Evolutionary conservation across 257 asterid genomes (phyloP), one percentile per base, ranked within the genome.

Genomic region (Coffea canephora): DNA sequence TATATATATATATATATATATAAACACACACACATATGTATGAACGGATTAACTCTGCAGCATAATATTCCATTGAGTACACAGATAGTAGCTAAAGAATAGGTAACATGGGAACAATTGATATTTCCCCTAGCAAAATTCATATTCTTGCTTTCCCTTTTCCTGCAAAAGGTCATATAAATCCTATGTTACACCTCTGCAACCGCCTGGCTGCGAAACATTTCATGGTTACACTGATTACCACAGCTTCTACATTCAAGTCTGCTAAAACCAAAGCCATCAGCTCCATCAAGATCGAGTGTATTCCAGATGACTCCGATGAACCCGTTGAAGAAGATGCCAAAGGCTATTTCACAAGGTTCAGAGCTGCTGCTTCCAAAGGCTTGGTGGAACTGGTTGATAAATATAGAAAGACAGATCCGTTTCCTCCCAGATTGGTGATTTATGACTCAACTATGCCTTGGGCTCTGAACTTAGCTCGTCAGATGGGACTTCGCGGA

Each of bases 121-220:
- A 78, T 61, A 39, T n/a, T 49, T 68, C 69, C 14, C 75, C 75
- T 18, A 57, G 72, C 93, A 67, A 69, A 50, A 57, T 79, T n/a
- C 83, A 86, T 75, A 71, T 87, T 25, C 69, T 88, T 18, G 83
- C 90, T 8, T 48, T 90, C 77, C 91, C 92, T 16, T 83, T 11
- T 55, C 91, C 92, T 0, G 85, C 55, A 10, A 88, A 88, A 76
- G 91, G 94, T 77, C 94, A 90, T 82, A 79, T 88, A 21, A 90
- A 88, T 54, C 92, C 91, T 0, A 15, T 84, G 6, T 50, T 88
- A 15, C 89, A 84, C 2, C 79, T 90, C 16, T 86, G 90, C 41
- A 87, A 85, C 10, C 74, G 49, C 49, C 50, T 90, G 48, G 84
- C 85, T 16, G 73, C 87, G 2, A 85, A 87, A 39, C 88, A 82